Base-by-base conservation (phyloP, 495 filamentous ascomycete species). In the Talaromyces stipitatus region DNA sequence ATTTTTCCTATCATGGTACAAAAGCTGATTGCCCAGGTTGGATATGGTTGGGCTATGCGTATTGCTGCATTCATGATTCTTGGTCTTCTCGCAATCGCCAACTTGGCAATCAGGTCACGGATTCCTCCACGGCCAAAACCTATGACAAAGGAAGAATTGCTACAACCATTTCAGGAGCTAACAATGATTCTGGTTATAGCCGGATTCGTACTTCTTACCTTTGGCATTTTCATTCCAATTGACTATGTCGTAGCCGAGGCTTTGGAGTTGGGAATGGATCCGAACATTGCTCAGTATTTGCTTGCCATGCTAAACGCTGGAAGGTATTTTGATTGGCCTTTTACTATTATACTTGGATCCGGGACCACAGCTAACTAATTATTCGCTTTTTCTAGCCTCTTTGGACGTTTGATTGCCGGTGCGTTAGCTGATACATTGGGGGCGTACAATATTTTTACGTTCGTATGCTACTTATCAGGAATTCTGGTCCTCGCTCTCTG, bases 41-140 rank as follows among this genome's bases (percentile, higher is more conserved):
- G 86, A 4, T 92, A 88, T 60, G 69, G 72, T 1, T 94, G 89
- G 89, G 76, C 88, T 1, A 84, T 94, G 74, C 82, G 89, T 16
- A 78, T 78, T 29, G 70, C 76, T 28, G 88, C 83, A 10, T 90
- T 92, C 61, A 63, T 91, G 52, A 83, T 91, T 56, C 77, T 91
- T 1, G 58, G 20, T 28, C 72, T 91, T 60, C 77, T 90, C 43
- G 62, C 72, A 43, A 74, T 91, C 58, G 76, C 82, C 23, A 88
- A 84, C 62, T 50, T 86, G 14, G 85, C 86, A 0, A 72, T 92
- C 23, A 81, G 76, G 54, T 85, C 85, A 11, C 79, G 88, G 26
- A 67, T 90, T 12, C 78, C 79, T 10, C 86, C 84, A 6, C 68
- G 65, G 11, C 79, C 75, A 28, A 81, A 76, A 50, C 73, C 75